Evolutionary conservation across 176 grass and related monocot species (phyloP).

Genomic region (Oryza glaberrima): DNA sequence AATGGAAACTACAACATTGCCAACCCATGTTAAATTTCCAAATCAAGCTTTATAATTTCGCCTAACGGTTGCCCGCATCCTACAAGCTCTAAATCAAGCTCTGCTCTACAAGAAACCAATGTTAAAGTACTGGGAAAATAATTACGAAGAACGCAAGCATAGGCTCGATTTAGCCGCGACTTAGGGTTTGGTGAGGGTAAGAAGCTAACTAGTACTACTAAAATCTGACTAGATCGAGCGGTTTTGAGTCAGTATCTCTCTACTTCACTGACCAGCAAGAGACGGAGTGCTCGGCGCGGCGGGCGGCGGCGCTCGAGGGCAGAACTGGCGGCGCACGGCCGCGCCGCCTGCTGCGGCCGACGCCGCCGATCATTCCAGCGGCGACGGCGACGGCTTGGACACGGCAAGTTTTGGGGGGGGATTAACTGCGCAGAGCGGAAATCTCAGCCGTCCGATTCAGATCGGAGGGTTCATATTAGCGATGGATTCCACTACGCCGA

Average conservation of each 20-base stretch:
- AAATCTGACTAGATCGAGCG: conserved; percentile 31
- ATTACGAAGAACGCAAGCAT: not conserved
- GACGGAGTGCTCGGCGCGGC: conserved; percentile 38
- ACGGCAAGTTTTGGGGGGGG: not conserved
- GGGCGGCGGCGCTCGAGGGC: conserved; percentile 36
- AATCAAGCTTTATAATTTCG: not conserved
- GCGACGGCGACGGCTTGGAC: not conserved
- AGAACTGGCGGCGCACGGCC: conserved; percentile 43
- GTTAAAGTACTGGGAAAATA: too few species aligned
- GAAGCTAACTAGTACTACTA: not conserved
- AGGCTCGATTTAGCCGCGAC: not conserved
- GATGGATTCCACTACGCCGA: not conserved
- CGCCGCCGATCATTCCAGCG: conserved; percentile 41
- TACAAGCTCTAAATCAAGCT: not conserved
- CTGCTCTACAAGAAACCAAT: too few species aligned
- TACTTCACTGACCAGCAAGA: conserved; percentile 61
- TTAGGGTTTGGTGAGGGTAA: not conserved
- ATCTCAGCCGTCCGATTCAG: not conserved
- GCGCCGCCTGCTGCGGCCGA: conserved; percentile 53
- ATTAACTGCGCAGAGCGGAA: not conserved
- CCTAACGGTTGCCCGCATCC: not conserved
- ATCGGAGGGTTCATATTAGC: not conserved
- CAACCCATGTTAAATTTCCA: not conserved
- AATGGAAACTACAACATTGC: not conserved
- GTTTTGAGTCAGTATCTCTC: not conserved